These are phyloP conservation scores for Cardiosporidium cionae DNA, from an alignment of 169 alveolate genomes.

Conservation along the genomic window DNA sequence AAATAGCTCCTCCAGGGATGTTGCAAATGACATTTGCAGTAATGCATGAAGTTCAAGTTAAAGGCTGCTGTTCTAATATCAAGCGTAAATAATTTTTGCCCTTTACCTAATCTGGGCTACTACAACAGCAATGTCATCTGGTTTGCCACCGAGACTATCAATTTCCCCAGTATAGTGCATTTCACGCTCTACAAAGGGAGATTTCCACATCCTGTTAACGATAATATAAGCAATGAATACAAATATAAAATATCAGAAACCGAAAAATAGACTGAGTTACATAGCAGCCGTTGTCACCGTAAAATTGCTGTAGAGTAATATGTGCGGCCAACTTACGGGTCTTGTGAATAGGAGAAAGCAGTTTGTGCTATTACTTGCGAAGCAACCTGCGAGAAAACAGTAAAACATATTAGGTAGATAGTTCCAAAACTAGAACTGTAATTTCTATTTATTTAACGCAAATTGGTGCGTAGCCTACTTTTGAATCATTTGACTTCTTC, in stretches of 20 bases:
- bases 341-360: not conserved
- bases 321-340: not conserved
- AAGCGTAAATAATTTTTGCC: no score
- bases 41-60: no score
- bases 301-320: not conserved
- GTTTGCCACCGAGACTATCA: conserved; percentile 16
- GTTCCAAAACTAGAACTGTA: no score
- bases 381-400: not conserved
- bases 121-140: conserved; percentile 23
- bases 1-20: no score
- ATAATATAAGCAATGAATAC: not conserved
- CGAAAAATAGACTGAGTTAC: not conserved
- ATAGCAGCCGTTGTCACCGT: not conserved
- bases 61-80: no score
- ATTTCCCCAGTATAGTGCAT: not conserved
- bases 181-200: conserved; percentile 7
- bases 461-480: not conserved
- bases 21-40: no score
- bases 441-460: no score
- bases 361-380: not conserved
- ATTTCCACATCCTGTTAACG: conserved; percentile 3
- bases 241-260: not conserved
- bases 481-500: not conserved
- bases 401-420: no score
- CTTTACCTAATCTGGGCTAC: not conserved